Conservation (phyloP, 1,139 yeast species). For the Candida sp. region DNA sequence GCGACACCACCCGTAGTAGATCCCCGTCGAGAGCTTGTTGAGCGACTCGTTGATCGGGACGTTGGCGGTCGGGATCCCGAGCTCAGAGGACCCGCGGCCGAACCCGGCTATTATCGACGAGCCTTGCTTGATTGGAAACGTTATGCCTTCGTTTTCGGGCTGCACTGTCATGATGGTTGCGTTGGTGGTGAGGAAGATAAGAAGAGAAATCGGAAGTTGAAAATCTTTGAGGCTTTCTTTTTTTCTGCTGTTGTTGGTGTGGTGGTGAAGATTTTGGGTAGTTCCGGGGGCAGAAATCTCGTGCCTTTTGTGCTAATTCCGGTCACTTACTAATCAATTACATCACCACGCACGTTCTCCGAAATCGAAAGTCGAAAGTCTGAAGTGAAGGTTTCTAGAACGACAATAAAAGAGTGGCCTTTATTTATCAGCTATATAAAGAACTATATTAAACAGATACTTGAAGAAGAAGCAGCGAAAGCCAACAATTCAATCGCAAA, state of each 20-base stretch:
- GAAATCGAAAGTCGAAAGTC: too few relatives aligned
- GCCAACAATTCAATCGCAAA: not conserved
- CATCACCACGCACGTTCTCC: not conserved
- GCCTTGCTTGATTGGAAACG: constrained; percentile 62
- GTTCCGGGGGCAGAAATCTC: too few relatives aligned
- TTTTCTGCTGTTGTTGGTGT: too few relatives aligned
- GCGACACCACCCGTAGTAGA: constrained; percentile 86
- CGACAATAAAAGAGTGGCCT: not conserved
- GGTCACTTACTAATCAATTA: not conserved
- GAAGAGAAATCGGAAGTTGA: not conserved
- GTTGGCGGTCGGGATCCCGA: constrained; percentile 97
- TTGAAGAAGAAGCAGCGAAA: not conserved
- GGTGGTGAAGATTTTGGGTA: too few relatives aligned
- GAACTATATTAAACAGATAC: constrained; percentile 1
- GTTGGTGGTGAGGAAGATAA: too few relatives aligned
- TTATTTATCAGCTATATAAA: not conserved
- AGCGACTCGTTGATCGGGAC: constrained; percentile 64
- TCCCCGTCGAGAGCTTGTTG: constrained; percentile 70
- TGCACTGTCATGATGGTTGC: not conserved
- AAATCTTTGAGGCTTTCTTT: not conserved
- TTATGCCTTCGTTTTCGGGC: constrained; percentile 32
- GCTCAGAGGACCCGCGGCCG: constrained; percentile 93
- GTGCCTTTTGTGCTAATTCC: too few relatives aligned
- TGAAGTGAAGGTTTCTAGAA: too few relatives aligned
- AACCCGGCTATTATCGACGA: constrained; percentile 81